Base-by-base conservation (phyloP, 2,329 filamentous ascomycete species). In the Curvularia spicifera region DNA sequence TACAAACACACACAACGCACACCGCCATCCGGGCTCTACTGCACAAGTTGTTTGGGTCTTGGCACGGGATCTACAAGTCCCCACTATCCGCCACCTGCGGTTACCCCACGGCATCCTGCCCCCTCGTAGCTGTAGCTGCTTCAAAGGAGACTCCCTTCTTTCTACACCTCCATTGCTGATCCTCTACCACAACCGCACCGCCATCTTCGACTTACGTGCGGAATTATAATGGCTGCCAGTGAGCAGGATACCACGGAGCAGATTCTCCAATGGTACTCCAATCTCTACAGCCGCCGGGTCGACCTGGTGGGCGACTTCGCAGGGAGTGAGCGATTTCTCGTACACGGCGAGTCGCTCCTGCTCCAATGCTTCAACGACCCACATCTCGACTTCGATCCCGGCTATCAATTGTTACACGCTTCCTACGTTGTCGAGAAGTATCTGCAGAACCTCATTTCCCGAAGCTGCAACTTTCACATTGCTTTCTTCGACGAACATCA, bases 281-380 rank as follows among this genome's bases (percentile, higher is more conserved):
- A 65, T 51, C 66, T 77, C 42, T 72, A 68, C 67, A 74, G 71
- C 58, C 73, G 75, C 40, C 72, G 74, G 35, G 72, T 78, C 51
- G 75, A 78, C 58, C 82, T 93, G 2, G 85, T 92, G 4, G 89
- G 90, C 40, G 90, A 93, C 70, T 93, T 90, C 75, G 89, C 88
- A 3, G 89, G 90, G 22, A 86, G 85, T 59, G 89, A 91, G 70
- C 80, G 89, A 10, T 93, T 92, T 71, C 78, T 89, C 22, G 83
- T 93, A 29, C 88, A 93, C 63, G 89, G 89, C 29, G 89, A 93
- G 67, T 89, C 89, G 0, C 74, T 93, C n/a, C 78, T 93, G 10
- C 78, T 86, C 6, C 78, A 89, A 57, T 88, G 84, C 66, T 84
- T 92, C 47, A 77, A 79, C n/a, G 82, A 89, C 63, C 78, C 82